Conservation (phyloP, 352 stramenopile species). For the Pythium sukuiense region DNA sequence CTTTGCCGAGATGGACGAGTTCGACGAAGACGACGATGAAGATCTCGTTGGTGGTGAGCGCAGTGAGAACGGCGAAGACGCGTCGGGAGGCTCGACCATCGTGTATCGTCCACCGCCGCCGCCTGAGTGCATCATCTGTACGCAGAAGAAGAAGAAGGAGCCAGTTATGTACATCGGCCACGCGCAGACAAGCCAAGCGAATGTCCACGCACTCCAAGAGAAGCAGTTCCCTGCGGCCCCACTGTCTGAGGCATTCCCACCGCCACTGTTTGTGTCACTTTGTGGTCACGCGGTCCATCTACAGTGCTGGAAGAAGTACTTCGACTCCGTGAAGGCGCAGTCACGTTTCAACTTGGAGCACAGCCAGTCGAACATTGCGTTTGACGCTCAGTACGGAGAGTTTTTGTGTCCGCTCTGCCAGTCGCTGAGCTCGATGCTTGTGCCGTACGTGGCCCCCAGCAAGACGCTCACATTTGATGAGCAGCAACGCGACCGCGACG, state of each 20-base stretch:
- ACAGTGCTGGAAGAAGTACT: slow-evolving; percentile 88
- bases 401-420: slow-evolving; percentile 92
- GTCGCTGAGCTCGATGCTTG: slow-evolving; percentile 87
- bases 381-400: slow-evolving; percentile 84
- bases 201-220: slow-evolving; percentile 46
- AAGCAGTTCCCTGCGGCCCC: slow-evolving; percentile 38
- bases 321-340: slow-evolving; percentile 80
- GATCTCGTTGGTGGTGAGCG: slow-evolving; percentile 12
- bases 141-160: slow-evolving; percentile 80
- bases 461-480: slow-evolving; percentile 55
- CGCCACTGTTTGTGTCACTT: slow-evolving; percentile 71
- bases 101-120: slow-evolving; percentile 65
- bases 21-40: slow-evolving; percentile 63
- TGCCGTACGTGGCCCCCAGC: slow-evolving; percentile 75
- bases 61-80: slow-evolving; percentile 21
- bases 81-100: slow-evolving; percentile 32
- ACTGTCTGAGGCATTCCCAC: slow-evolving; percentile 42
- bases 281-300: slow-evolving; percentile 91
- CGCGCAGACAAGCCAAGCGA: slow-evolving; percentile 70
- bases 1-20: slow-evolving; percentile 68
- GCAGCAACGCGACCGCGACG: slow-evolving; percentile 52
- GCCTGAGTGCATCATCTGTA: slow-evolving; percentile 85
- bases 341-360: slow-evolving; percentile 70
- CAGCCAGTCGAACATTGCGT: slow-evolving; percentile 78
- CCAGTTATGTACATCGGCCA: slow-evolving; percentile 88